Base-by-base conservation (phyloP, 2,329 filamentous ascomycete species). In the Cladosporium colombiae region DNA sequence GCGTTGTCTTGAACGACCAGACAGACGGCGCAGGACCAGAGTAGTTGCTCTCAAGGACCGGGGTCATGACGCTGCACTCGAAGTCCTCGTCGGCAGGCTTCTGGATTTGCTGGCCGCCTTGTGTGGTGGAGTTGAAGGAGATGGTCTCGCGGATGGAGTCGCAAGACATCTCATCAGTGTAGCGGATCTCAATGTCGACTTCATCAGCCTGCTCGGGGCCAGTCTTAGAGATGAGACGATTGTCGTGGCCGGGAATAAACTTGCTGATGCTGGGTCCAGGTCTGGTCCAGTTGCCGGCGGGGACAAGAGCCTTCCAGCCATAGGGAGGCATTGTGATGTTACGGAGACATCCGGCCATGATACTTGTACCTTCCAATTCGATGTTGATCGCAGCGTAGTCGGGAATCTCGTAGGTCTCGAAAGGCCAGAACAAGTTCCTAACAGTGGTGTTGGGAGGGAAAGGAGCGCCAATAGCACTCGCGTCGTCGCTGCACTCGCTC, bases 351-450 rank as follows among this genome's bases (percentile, higher is more conserved):
- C 88, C 88, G 66, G 85, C 86, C 57, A 72, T 77, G 3, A 81
- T 74, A 0, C 73, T 77, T 0, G 82, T 82, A 2, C 79, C 79
- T 64, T 82, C 81, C 23, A 63, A 18, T 18, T 63, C 61, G 52
- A 85, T 78, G 14, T 80, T 80, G 33, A 77, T 77, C 5, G 79
- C 74, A 1, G 78, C 74, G 1, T 85, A 83, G 1, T 75, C 72
- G 58, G 79, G 78, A n/a, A 89, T 76, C 0, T 76, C 81, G 65
- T 83, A 78, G 67, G 86, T 81, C 27, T 87, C 85, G 69, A 85
- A 87, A 0, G 87, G 86, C 71, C 84, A 85, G 73, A 90, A 88
- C 14, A 90, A 72, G 70, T 88, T 89, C 72, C 84, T 86, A 67
- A 90, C 86, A 0, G 80, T 84, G 1, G 81, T 84, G 14, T 81